Percentiles rank a stretch among this genome's conserved stretches.
These are phyloP conservation scores for Nigrospora osmanthi DNA, from an alignment of 2,329 filamentous ascomycete genomes.

Conservation along the genomic window DNA sequence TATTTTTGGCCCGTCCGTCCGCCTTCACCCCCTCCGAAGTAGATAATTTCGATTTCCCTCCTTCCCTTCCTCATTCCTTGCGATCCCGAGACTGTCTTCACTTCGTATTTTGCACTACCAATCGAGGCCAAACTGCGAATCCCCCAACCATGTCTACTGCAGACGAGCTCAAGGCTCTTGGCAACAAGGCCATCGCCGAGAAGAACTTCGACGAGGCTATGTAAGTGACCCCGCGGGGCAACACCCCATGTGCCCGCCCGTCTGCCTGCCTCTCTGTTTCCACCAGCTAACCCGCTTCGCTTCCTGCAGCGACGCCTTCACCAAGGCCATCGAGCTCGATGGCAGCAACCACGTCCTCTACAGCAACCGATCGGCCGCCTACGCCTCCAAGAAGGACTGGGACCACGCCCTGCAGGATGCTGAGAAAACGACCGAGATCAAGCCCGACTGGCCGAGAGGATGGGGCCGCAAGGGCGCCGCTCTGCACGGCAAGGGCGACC, in stretches of 20 bases:
- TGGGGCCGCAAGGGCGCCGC: conserved; percentile 92
- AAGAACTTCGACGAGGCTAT: conserved; percentile 96
- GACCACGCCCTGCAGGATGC: conserved; percentile 80
- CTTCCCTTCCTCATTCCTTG: not conserved
- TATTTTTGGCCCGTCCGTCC: not conserved
- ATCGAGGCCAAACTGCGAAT: not conserved
- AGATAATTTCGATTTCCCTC: not conserved
- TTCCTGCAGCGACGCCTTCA: conserved; percentile 73
- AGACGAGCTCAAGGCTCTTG: conserved; percentile 87
- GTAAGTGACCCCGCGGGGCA: conserved; percentile 47
- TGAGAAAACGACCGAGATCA: conserved; percentile 86
- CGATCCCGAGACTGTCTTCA: too few relatives aligned
- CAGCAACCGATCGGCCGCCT: conserved; percentile 85
- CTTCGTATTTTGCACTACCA: too few relatives aligned
- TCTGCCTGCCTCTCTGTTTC: not conserved
- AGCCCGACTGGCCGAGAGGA: conserved; percentile 97
- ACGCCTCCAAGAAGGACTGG: conserved; percentile 88
- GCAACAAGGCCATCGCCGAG: conserved; percentile 96
- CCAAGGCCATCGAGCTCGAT: conserved; percentile 83
- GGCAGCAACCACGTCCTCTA: conserved; percentile 92
- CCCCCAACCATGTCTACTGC: conserved; percentile 44
- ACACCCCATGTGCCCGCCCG: not conserved
- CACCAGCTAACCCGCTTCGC: conserved; percentile 7
- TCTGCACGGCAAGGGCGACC: conserved; percentile 77
- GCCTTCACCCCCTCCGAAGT: not conserved